Percentiles rank a stretch among this genome's conserved stretches.
Conservation (phyloP, 2,329 filamentous ascomycete species). For the Rachicladosporium sp. region DNA sequence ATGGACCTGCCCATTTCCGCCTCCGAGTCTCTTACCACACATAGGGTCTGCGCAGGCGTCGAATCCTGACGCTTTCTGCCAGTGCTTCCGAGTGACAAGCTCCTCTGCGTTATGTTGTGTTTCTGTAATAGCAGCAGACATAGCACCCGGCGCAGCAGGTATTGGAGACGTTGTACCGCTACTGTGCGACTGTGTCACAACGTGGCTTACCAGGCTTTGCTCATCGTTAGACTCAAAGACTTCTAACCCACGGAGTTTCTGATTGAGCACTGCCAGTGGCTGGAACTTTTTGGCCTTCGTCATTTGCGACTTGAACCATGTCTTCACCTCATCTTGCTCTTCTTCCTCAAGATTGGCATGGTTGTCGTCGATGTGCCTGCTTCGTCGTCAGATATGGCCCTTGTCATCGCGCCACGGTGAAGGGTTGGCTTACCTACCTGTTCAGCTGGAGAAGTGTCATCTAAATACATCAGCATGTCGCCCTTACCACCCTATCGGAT, state of each 20-base stretch:
- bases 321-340: slow-evolving; percentile 88
- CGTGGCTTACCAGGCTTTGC: not conserved
- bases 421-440: slow-evolving; percentile 35
- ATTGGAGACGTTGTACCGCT: not conserved
- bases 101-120: slow-evolving; percentile 65
- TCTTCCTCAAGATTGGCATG: slow-evolving; percentile 82
- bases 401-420: too few species aligned
- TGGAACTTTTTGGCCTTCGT: slow-evolving; percentile 88
- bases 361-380: slow-evolving; percentile 68
- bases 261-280: slow-evolving; percentile 78
- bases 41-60: slow-evolving; percentile 79
- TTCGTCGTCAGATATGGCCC: slow-evolving; percentile 7
- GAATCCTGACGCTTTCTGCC: slow-evolving; percentile 64
- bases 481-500: too few species aligned
- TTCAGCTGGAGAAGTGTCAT: slow-evolving; percentile 89
- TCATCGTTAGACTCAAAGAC: slow-evolving; percentile 88
- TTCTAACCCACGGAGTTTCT: slow-evolving; percentile 83
- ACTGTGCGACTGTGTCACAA: not conserved
- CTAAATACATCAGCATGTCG: slow-evolving; percentile 34
- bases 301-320: slow-evolving; percentile 93
- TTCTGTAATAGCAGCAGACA: slow-evolving; percentile 12
- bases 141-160: slow-evolving; percentile 20
- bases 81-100: slow-evolving; percentile 74
- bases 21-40: slow-evolving; percentile 68
- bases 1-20: slow-evolving; percentile 74